These are phyloP conservation scores for Trichoderma sp. DNA, from an alignment of 2,329 filamentous ascomycete genomes.

Conservation along the genomic window DNA sequence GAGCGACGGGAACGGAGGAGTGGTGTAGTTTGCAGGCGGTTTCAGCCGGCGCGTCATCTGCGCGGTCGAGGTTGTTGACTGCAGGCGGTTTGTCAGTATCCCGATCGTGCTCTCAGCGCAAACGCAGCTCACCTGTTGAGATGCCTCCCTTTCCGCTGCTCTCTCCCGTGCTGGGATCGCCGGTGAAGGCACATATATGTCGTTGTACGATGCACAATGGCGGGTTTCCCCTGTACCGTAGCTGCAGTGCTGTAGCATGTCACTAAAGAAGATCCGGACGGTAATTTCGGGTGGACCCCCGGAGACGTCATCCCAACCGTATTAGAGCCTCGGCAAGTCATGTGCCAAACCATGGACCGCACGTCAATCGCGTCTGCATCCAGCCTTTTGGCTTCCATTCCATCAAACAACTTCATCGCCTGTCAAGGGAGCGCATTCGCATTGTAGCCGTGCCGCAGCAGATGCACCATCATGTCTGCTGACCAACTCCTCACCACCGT, in stretches of 20 bases:
- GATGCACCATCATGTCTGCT: constrained; percentile 52
- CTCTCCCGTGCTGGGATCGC: not conserved
- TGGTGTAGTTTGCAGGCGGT: constrained; percentile 54
- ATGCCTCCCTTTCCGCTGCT: not conserved
- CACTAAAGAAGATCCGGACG: not conserved
- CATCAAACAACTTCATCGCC: not conserved
- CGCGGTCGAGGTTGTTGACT: not conserved
- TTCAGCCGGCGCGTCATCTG: constrained; percentile 28
- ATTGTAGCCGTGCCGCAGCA: constrained; percentile 7
- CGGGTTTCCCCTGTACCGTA: not conserved
- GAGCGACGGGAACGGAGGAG: constrained; percentile 75
- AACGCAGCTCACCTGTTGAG: not conserved
- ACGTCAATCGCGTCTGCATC: constrained; percentile 7
- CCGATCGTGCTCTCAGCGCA: not conserved
- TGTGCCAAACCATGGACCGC: constrained; percentile 9
- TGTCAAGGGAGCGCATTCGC: not conserved
- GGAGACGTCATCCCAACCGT: constrained; percentile 18
- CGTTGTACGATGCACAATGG: not conserved
- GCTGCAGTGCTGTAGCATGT: not conserved
- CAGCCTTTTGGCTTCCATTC: not conserved
- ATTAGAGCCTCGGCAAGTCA: constrained; percentile 31
- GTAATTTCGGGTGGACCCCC: constrained; percentile 9
- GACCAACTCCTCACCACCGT: constrained; percentile 66
- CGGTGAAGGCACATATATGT: not conserved
- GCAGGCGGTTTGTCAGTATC: not conserved